Evolutionary conservation across 305 asterid species (phyloP).

Genomic region (Ajuga reptans): DNA sequence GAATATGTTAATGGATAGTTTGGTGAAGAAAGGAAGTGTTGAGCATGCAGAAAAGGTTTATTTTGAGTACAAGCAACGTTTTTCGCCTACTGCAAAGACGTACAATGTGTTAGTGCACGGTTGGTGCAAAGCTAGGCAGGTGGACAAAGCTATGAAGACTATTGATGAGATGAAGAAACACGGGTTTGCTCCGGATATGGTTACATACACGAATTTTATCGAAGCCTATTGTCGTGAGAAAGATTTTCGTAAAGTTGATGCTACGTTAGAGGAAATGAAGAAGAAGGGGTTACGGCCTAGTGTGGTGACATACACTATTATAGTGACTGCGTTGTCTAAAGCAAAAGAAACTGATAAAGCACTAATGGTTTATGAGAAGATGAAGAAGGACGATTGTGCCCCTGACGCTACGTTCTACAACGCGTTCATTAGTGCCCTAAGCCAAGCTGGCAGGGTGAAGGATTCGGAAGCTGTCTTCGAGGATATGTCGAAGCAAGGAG

Average conservation of each 20-base stretch:
- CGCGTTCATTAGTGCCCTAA: slow-evolving; percentile 40
- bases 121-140: slow-evolving; percentile 68
- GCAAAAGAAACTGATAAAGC: slow-evolving; percentile 66
- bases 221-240: slow-evolving; percentile 66
- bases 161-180: slow-evolving; percentile 48
- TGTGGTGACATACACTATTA: slow-evolving; percentile 57
- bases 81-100: slow-evolving; percentile 47
- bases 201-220: slow-evolving; percentile 56
- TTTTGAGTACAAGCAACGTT: slow-evolving; percentile 33
- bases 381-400: slow-evolving; percentile 50
- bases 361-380: slow-evolving; percentile 50
- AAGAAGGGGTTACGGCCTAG: slow-evolving; percentile 45
- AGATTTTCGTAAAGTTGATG: slow-evolving; percentile 65
- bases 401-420: slow-evolving; percentile 61
- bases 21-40: slow-evolving; percentile 61
- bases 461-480: slow-evolving; percentile 63
- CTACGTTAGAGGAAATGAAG: slow-evolving; percentile 52
- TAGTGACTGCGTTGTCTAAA: slow-evolving; percentile 49
- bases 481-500: slow-evolving; percentile 73
- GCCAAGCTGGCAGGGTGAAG: slow-evolving; percentile 61
- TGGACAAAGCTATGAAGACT: slow-evolving; percentile 48
- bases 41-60: slow-evolving; percentile 61
- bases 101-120: slow-evolving; percentile 67
- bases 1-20: slow-evolving; percentile 48
- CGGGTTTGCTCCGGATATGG: slow-evolving; percentile 46